These are phyloP conservation scores for Diplodia sapinea DNA, from an alignment of 2,329 filamentous ascomycete species.

Conservation along the genomic window DNA sequence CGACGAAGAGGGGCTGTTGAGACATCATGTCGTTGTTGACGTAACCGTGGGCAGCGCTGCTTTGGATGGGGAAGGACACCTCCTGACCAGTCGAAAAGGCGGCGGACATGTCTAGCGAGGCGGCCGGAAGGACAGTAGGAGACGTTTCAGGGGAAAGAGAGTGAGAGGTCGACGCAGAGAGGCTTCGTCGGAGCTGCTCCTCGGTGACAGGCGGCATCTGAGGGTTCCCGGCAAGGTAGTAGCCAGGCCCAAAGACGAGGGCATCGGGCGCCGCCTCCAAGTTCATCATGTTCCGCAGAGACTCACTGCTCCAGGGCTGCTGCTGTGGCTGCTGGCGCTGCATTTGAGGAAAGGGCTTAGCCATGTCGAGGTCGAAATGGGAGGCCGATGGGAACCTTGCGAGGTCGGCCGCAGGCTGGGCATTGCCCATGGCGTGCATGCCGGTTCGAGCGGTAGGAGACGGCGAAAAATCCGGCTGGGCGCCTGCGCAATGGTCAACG, in stretches of 20 bases:
- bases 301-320: conserved; percentile 22
- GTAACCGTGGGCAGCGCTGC: not conserved
- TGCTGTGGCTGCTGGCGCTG: conserved; percentile 17
- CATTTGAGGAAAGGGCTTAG: conserved; percentile 11
- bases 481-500: conserved; percentile 1
- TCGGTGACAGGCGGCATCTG: conserved; percentile 17
- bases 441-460: conserved; percentile 11
- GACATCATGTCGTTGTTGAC: conserved; percentile 6
- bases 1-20: conserved; percentile 26
- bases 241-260: conserved; percentile 23
- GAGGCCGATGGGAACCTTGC: conserved; percentile 10
- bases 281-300: conserved; percentile 20
- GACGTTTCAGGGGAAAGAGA: conserved; percentile 27
- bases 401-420: conserved; percentile 2
- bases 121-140: conserved; percentile 9
- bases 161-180: conserved; percentile 25
- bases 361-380: conserved; percentile 19
- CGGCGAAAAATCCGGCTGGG: conserved; percentile 14
- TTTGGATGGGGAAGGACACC: conserved; percentile 20
- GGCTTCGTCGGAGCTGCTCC: conserved; percentile 27
- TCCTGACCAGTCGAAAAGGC: conserved; percentile 20
- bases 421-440: conserved; percentile 22
- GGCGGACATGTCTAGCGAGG: conserved; percentile 17
- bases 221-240: conserved; percentile 15
- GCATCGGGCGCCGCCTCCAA: conserved; percentile 26